A percentile compares a stretch with the other conserved stretches of the same genome.
Evolutionary conservation across 2,329 filamentous ascomycete species (phyloP).

Genomic region (Pseudopithomyces maydicus): DNA sequence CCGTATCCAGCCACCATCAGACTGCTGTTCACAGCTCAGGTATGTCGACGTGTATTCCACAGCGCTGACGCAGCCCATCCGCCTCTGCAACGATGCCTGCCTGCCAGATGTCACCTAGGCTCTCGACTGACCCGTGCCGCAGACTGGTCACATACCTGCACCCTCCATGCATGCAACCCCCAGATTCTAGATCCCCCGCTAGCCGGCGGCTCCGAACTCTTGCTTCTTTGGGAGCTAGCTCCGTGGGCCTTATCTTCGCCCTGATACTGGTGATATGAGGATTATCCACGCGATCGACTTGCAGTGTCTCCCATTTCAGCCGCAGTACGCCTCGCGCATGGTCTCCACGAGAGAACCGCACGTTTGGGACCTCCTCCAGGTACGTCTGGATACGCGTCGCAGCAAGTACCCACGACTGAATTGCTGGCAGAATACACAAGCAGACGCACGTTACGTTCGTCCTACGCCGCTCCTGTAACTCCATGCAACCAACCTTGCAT

Average conservation of each 20-base stretch:
- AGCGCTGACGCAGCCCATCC: too few species aligned
- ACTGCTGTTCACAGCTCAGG: neutral
- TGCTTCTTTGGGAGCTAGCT: slow-evolving; percentile 2
- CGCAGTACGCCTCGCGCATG: neutral
- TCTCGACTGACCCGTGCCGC: neutral
- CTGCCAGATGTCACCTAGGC: too few species aligned
- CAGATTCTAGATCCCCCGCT: neutral
- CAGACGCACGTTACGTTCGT: neutral
- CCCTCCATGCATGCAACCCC: neutral
- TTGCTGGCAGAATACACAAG: neutral
- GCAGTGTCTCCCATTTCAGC: neutral
- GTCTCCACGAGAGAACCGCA: neutral
- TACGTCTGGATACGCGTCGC: neutral
- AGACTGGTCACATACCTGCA: neutral
- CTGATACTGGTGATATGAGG: neutral
- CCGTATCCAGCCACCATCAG: neutral
- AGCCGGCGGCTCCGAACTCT: neutral
- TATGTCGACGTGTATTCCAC: neutral
- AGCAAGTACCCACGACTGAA: neutral
- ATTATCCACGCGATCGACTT: neutral
- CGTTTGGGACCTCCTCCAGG: neutral
- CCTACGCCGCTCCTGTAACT: neutral
- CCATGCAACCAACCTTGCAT: neutral
- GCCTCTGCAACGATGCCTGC: too few species aligned
- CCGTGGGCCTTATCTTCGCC: slow-evolving; percentile 2